phyloP scores from a whole-genome alignment of 2,329 filamentous ascomycete species.

The Phaeoacremonium minimum region DNA sequence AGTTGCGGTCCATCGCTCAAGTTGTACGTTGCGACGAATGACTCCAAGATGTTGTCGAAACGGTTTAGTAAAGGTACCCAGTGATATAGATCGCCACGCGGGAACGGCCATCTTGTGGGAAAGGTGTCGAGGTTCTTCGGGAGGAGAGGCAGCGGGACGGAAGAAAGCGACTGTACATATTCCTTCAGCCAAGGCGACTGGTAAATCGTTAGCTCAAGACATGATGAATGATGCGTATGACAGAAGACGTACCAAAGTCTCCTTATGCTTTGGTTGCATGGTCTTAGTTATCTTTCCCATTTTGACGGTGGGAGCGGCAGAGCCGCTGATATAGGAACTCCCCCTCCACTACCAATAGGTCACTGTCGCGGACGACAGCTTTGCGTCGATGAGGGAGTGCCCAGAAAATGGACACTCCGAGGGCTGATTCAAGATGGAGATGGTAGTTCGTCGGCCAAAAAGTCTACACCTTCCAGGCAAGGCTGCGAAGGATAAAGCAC shows the following conservation, averaged over 20 bases:
- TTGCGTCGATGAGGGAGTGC: constrained; percentile 25
- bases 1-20: constrained; percentile 77
- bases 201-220: constrained; percentile 19
- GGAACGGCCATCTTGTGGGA: constrained; percentile 89
- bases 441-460: too few species aligned
- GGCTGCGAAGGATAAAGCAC: neutral
- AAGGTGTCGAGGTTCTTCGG: constrained; percentile 74
- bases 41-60: constrained; percentile 84
- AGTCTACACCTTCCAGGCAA: too few species aligned
- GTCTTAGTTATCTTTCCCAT: constrained; percentile 68
- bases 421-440: too few species aligned
- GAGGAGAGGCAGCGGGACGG: constrained; percentile 69
- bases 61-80: constrained; percentile 94
- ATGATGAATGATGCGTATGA: too few species aligned
- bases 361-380: constrained; percentile 34
- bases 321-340: constrained; percentile 48
- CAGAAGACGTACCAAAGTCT: constrained; percentile 56
- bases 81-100: constrained; percentile 92
- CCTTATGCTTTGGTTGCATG: constrained; percentile 63
- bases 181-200: constrained; percentile 84
- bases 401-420: constrained; percentile 10
- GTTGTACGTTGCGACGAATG: constrained; percentile 75
- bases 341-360: constrained; percentile 52
- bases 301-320: constrained; percentile 51
- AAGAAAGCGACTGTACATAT: constrained; percentile 70